Conservation (phyloP, 2,329 filamentous ascomycete genomes). For the Lecanicillium sp. region DNA sequence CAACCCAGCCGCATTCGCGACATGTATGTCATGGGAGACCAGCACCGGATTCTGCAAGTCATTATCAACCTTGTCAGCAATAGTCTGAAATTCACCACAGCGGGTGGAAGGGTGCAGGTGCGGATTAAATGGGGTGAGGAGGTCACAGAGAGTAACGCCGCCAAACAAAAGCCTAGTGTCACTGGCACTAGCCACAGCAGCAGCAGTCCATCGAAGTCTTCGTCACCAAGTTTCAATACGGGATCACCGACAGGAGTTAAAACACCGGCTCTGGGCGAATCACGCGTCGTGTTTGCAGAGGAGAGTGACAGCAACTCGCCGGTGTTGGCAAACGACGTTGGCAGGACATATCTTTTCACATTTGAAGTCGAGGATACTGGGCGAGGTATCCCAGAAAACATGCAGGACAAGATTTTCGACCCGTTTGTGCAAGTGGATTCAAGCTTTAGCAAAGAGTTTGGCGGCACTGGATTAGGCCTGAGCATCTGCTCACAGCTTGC, state of each 20-base stretch:
- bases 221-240: neutral
- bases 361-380: conserved; percentile 88
- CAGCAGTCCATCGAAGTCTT: neutral
- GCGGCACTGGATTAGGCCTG: conserved; percentile 79
- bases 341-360: conserved; percentile 68
- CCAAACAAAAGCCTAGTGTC: neutral
- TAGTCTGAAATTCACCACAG: conserved; percentile 82
- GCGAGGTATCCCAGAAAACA: conserved; percentile 71
- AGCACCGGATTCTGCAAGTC: conserved; percentile 86
- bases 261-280: neutral
- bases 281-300: neutral
- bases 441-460: conserved; percentile 81
- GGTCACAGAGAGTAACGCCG: conserved; percentile 12
- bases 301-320: neutral
- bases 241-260: neutral
- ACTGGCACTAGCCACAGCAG: neutral
- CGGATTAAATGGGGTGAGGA: conserved; percentile 69
- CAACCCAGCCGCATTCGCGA: conserved; percentile 64
- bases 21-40: conserved; percentile 88
- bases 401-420: conserved; percentile 83
- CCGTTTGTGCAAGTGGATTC: conserved; percentile 93
- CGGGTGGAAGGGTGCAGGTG: conserved; percentile 67
- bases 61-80: conserved; percentile 91
- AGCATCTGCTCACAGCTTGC: conserved; percentile 88
- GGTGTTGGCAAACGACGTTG: conserved; percentile 33